Percentiles rank a stretch among this genome's conserved stretches.
Conservation (phyloP, 1,139 yeast genomes). For the Torulaspora pretoriensis region DNA sequence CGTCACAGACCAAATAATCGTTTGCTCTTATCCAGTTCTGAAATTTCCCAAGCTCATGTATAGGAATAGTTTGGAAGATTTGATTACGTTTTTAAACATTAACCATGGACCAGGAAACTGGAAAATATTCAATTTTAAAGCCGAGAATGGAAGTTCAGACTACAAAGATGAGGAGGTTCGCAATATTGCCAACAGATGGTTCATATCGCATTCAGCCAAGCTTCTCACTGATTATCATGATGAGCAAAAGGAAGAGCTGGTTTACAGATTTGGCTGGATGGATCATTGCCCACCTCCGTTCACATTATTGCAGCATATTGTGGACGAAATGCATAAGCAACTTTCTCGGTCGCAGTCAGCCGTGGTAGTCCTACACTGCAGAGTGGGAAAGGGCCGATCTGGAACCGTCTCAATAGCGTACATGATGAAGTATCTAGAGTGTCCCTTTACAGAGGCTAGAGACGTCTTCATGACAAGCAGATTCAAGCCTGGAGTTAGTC, state of each 20-base stretch:
- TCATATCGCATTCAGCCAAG: not conserved
- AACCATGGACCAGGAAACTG: slow-evolving; percentile 52
- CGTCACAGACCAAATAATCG: slow-evolving; percentile 57
- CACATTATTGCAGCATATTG: slow-evolving; percentile 42
- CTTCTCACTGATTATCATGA: slow-evolving; percentile 9
- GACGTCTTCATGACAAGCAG: slow-evolving; percentile 52
- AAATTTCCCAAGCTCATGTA: slow-evolving; percentile 45
- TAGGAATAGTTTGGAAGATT: slow-evolving; percentile 51
- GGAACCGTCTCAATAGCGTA: slow-evolving; percentile 75
- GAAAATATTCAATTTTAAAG: slow-evolving; percentile 71
- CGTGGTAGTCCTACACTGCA: slow-evolving; percentile 78
- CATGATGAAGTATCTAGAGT: slow-evolving; percentile 47
- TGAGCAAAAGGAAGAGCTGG: slow-evolving; percentile 9
- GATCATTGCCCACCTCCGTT: slow-evolving; percentile 82
- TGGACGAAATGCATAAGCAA: slow-evolving; percentile 46
- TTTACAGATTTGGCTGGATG: slow-evolving; percentile 42
- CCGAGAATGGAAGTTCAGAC: slow-evolving; percentile 53
- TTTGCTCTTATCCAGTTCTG: slow-evolving; percentile 68
- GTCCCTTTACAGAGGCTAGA: slow-evolving; percentile 46
- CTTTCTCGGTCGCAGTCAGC: slow-evolving; percentile 38
- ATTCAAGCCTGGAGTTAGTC: slow-evolving; percentile 54
- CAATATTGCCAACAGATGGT: slow-evolving; percentile 3
- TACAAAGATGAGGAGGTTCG: slow-evolving; percentile 40
- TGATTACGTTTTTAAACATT: slow-evolving; percentile 47
- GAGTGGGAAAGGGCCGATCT: slow-evolving; percentile 88